Evolutionary conservation across 805 yeast species (phyloP), one percentile per base, ranked within the genome.

Genomic region (Metschnikowia matae): DNA sequence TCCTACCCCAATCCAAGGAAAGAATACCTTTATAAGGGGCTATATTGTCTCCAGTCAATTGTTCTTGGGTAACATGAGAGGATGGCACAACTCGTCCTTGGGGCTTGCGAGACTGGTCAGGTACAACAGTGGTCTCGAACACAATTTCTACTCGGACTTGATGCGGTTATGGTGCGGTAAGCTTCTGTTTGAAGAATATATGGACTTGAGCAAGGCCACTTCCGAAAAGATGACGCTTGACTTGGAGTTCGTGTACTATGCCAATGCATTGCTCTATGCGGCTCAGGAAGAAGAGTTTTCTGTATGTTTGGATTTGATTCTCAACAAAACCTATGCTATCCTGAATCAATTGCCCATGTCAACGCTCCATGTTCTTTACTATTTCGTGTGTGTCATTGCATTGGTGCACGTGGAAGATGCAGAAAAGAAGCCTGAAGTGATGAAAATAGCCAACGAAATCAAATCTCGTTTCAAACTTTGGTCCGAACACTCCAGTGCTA

Each of bases 401-500:
- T 53, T 63, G 40, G 43, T 61, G 6, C 48, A 57, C 6, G 64
- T 60, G 44, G 60, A 62, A 20, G 54, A 58, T 3, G 64, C 56
- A 23, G 48, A 46, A 5, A 54, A 62, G 2, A 51, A 51, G 11
- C 59, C 51, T 4, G 50, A 42, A 14, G 64, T 62, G n/a, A 52
- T 57, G 23, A 53, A 53, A n/a, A 46, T 66, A 11, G 53, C 70
- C 4, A 48, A 55, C 3, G 54, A 54, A 7, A 59, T 66, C 29
- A 51, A 54, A 15, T 46, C 54, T 3, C 62, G 63, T 44, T 62
- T 73, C 45, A 61, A 64, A 13, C 55, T 64, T 23, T 75, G 77
- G 71, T 56, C 71, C 4, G 60, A 55, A 1, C 54, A 63, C 2
- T 65, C 72, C 44, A 78, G 77, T 1, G 51, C 61, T 3, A 62